These are phyloP conservation scores for Rosellinia necatrix DNA, from an alignment of 2,329 filamentous ascomycete species.

Conservation along the genomic window DNA sequence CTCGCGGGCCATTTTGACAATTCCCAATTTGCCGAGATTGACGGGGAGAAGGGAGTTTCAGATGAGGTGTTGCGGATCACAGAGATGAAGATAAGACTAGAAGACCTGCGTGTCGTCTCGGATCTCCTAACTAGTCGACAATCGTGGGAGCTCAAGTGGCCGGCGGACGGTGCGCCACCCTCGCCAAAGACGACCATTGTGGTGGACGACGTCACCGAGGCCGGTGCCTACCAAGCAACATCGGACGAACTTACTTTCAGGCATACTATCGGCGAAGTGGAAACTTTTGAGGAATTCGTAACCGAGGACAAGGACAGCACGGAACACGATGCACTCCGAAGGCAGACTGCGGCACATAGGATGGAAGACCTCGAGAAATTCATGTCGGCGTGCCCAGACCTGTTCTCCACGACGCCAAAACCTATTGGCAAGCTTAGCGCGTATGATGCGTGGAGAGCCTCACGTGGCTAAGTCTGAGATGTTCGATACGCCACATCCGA, in stretches of 20 bases:
- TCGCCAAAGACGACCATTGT: slow-evolving; percentile 28
- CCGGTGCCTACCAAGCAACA: neutral
- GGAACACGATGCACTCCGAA: slow-evolving; percentile 23
- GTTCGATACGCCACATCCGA: too few species aligned
- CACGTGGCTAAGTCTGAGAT: neutral
- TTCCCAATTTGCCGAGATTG: slow-evolving; percentile 27
- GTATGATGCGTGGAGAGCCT: slow-evolving; percentile 25
- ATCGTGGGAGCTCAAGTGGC: slow-evolving; percentile 22
- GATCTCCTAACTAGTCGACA: slow-evolving; percentile 26
- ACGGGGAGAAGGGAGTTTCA: slow-evolving; percentile 24
- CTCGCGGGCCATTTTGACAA: slow-evolving; percentile 25
- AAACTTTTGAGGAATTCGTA: slow-evolving; percentile 25
- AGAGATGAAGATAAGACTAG: slow-evolving; percentile 10
- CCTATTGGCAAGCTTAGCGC: slow-evolving; percentile 29
- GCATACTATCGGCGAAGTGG: slow-evolving; percentile 28
- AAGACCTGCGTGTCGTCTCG: slow-evolving; percentile 24
- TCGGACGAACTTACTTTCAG: slow-evolving; percentile 14
- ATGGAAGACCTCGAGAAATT: slow-evolving; percentile 27
- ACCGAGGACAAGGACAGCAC: slow-evolving; percentile 20
- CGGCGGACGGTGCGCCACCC: slow-evolving; percentile 13
- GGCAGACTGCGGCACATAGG: slow-evolving; percentile 16
- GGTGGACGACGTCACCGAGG: slow-evolving; percentile 27
- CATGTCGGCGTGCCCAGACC: slow-evolving; percentile 19
- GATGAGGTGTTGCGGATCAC: slow-evolving; percentile 25
- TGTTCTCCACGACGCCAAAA: slow-evolving; percentile 23